These are phyloP conservation scores for Rhizopus arrhizus DNA, from an alignment of 371 early-diverging fungal species.

Conservation along the genomic window DNA sequence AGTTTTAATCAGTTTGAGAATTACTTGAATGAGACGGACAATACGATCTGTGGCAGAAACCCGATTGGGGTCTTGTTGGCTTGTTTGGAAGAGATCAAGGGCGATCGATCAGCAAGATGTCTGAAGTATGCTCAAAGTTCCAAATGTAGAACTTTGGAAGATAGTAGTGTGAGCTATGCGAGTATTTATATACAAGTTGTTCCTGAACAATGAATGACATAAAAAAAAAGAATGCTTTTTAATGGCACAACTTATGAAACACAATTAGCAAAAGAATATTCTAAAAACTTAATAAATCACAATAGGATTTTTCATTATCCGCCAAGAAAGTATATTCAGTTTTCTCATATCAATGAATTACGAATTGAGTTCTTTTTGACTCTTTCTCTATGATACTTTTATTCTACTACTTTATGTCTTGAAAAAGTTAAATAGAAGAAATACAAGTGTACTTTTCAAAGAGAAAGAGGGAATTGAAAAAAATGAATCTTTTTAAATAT, in stretches of 20 bases:
- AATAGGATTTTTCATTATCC: too few relatives aligned
- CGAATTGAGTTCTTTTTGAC: too few relatives aligned
- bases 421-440: too few relatives aligned
- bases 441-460: neutral
- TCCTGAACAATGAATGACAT: too few relatives aligned
- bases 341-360: too few relatives aligned
- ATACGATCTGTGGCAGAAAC: slow-evolving; percentile 94
- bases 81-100: slow-evolving; percentile 46
- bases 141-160: slow-evolving; percentile 47
- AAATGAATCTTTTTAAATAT: neutral
- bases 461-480: neutral
- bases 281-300: too few relatives aligned
- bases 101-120: slow-evolving; percentile 45
- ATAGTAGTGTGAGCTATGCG: slow-evolving; percentile 81
- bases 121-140: slow-evolving; percentile 88
- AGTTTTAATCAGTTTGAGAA: slow-evolving; percentile 61
- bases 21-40: slow-evolving; percentile 75
- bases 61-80: slow-evolving; percentile 85
- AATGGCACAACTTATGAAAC: too few relatives aligned
- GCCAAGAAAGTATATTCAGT: too few relatives aligned
- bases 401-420: too few relatives aligned
- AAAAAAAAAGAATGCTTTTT: too few relatives aligned
- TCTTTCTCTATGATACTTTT: too few relatives aligned
- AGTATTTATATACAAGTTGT: slow-evolving; percentile 37
- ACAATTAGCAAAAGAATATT: too few relatives aligned